These are phyloP conservation scores for Eragrostis curvula DNA, from an alignment of 176 grass and related monocot species.

Conservation along the genomic window DNA sequence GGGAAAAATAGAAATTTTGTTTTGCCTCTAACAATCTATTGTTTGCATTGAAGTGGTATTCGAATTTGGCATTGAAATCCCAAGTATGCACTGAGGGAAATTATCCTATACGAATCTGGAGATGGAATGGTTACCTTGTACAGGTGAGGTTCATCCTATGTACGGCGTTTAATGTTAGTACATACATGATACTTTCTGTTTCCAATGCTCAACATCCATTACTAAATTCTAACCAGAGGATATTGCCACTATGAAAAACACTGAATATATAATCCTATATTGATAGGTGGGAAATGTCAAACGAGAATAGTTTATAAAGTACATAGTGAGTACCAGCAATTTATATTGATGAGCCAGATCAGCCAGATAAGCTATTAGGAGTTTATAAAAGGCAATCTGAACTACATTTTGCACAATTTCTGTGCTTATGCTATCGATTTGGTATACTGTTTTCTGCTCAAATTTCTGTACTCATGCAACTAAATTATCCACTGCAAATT, in stretches of 20 bases:
- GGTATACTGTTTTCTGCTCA: not conserved
- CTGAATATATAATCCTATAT: not conserved
- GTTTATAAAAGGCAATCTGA: not conserved
- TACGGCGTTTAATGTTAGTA: conserved; percentile 7
- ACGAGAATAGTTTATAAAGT: not conserved
- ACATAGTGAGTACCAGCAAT: not conserved
- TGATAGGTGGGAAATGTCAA: not conserved
- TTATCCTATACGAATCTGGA: conserved; percentile 74
- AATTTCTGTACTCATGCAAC: conserved; percentile 3
- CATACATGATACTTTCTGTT: not conserved
- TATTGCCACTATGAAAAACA: not conserved
- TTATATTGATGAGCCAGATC: conserved; percentile 11
- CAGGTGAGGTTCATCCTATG: conserved; percentile 54
- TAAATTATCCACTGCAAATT: conserved; percentile 19
- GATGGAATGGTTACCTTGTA: conserved; percentile 90
- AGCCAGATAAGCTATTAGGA: not conserved
- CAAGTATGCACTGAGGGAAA: conserved; percentile 59
- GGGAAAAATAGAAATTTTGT: conserved; percentile 11
- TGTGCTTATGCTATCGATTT: not conserved
- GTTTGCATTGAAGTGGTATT: conserved; percentile 82
- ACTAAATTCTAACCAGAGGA: not conserved
- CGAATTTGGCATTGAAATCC: conserved; percentile 77
- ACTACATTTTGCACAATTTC: conserved; percentile 22
- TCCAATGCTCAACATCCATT: conserved; percentile 8
- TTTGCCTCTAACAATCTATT: conserved; percentile 48